These are phyloP conservation scores for Jatropha multifida DNA, from an alignment of 441 rosid species.

Conservation along the genomic window DNA sequence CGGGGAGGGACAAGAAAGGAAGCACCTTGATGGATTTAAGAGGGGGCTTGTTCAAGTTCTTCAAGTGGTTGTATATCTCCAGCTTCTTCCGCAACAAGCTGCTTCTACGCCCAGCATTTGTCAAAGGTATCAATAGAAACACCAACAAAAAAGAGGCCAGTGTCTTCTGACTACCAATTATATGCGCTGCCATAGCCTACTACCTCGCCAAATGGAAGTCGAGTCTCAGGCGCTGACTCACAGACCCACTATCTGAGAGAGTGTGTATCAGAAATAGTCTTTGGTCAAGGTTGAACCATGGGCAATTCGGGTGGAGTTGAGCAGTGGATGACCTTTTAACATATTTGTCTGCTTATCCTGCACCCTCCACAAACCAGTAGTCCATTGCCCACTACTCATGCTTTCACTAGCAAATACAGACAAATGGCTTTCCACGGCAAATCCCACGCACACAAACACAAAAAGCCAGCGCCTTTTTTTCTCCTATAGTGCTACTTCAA, in stretches of 20 bases:
- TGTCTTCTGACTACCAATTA: not conserved
- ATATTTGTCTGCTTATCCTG: slow-evolving; percentile 3
- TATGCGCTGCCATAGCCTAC: too few relatives aligned
- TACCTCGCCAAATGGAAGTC: not conserved
- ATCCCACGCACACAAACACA: not conserved
- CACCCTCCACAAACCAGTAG: not conserved
- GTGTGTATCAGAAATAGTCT: too few relatives aligned
- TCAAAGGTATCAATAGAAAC: not conserved
- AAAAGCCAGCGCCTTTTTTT: not conserved
- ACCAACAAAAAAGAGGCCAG: not conserved
- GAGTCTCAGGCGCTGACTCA: not conserved
- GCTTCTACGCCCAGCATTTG: slow-evolving; percentile 44
- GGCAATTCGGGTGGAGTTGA: not conserved
- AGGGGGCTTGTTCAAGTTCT: slow-evolving; percentile 70
- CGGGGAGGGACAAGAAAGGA: not conserved
- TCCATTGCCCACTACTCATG: too few relatives aligned
- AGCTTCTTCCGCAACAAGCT: slow-evolving; percentile 51
- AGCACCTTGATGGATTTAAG: slow-evolving; percentile 68
- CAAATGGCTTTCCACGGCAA: slow-evolving; percentile 6
- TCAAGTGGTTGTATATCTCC: slow-evolving; percentile 61
- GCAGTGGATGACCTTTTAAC: slow-evolving; percentile 5
- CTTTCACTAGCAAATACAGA: not conserved
- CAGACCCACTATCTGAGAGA: not conserved
- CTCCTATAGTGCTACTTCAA: not conserved
- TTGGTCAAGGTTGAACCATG: too few relatives aligned